Conservation (phyloP, 257 asterid species). For the Solanum appendiculatum region DNA sequence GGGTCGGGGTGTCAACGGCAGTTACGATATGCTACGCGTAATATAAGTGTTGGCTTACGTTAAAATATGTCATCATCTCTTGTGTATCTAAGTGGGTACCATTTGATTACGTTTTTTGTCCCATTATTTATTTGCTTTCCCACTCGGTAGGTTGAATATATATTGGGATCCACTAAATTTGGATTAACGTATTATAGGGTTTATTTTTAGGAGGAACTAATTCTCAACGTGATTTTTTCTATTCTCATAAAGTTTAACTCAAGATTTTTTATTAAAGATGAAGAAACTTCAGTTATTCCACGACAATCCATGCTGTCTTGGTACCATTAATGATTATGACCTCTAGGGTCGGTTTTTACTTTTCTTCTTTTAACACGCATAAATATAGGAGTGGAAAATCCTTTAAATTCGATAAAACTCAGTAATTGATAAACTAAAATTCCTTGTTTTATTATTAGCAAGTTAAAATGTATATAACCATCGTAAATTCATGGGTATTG, state of each 20-base stretch:
- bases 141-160: accelerated
- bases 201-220: no score
- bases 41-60: conserved; percentile 30
- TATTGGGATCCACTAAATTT: neutral
- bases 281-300: no score
- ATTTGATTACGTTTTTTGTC: neutral
- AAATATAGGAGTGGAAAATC: neutral
- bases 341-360: neutral
- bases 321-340: neutral
- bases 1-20: conserved; percentile 10
- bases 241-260: no score
- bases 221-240: no score
- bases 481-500: neutral
- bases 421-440: neutral
- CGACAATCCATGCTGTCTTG: no score
- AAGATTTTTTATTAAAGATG: no score
- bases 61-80: conserved; percentile 12
- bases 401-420: neutral
- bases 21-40: conserved; percentile 29
- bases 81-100: neutral
- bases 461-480: neutral
- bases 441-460: neutral
- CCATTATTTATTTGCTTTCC: neutral
- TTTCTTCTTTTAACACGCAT: neutral
- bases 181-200: accelerated